phyloP scores from a whole-genome alignment of 2,329 filamentous ascomycete genomes.

The Rhinocladiella mackenziei region DNA sequence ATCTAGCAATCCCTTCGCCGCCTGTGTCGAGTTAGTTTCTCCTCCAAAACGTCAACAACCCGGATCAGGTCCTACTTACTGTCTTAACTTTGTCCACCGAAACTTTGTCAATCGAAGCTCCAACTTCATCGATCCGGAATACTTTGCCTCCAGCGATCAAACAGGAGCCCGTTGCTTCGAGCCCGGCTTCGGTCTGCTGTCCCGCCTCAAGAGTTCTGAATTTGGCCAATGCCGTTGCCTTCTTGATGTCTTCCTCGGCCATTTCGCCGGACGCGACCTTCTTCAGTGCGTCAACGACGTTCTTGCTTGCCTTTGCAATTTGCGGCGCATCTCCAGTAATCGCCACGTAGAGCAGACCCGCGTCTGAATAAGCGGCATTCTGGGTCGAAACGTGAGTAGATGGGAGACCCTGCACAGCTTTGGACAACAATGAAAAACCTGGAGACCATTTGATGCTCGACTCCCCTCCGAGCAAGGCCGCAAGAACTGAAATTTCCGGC shows the following conservation, averaged over 20 bases:
- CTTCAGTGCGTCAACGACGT: constrained; percentile 77
- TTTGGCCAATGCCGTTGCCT: constrained; percentile 89
- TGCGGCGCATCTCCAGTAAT: constrained; percentile 70
- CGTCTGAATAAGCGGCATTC: constrained; percentile 86
- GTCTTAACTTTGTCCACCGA: constrained; percentile 79
- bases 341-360: constrained; percentile 81
- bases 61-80: constrained; percentile 48
- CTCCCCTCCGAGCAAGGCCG: constrained; percentile 83
- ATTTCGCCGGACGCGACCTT: constrained; percentile 70
- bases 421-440: constrained; percentile 85
- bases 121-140: constrained; percentile 76
- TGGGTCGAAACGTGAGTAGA: constrained; percentile 67
- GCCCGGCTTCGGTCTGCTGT: constrained; percentile 70
- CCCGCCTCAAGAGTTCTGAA: constrained; percentile 82
- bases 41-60: neutral
- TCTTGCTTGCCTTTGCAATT: constrained; percentile 69
- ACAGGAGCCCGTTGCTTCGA: constrained; percentile 79
- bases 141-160: constrained; percentile 77
- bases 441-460: constrained; percentile 92
- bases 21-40: constrained; percentile 48
- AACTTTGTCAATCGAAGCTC: constrained; percentile 74
- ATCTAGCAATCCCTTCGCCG: constrained; percentile 80
- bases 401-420: constrained; percentile 65
- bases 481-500: constrained; percentile 82
- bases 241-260: constrained; percentile 79